Percentiles rank a stretch among this genome's conserved stretches.
phyloP scores from a whole-genome alignment of 805 yeast genomes.

The Saturnispora serradocipensis region DNA sequence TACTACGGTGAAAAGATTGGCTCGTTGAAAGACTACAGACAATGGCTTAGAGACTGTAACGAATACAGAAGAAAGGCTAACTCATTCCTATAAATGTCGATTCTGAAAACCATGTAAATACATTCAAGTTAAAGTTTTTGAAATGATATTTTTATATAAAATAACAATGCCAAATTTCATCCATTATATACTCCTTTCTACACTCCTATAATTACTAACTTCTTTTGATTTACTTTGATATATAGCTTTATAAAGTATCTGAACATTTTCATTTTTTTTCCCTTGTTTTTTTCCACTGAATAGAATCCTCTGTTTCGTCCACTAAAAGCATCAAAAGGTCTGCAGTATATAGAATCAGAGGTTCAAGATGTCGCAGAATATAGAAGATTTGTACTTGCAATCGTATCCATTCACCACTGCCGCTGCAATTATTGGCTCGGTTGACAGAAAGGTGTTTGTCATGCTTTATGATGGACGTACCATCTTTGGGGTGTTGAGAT shows the following conservation, averaged over 20 bases:
- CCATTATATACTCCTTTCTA: neutral
- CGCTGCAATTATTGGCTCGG: constrained; percentile 83
- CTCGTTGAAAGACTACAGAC: constrained; percentile 76
- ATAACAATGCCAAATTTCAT: neutral
- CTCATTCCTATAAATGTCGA: constrained; percentile 47
- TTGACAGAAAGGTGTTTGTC: constrained; percentile 71
- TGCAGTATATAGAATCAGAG: neutral
- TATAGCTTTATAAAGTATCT: neutral
- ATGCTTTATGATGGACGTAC: constrained; percentile 84
- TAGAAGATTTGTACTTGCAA: constrained; percentile 56
- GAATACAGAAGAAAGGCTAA: constrained; percentile 77
- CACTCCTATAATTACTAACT: neutral
- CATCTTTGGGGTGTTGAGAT: constrained; percentile 80
- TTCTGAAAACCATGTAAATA: neutral
- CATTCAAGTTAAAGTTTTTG: neutral
- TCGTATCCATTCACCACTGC: constrained; percentile 81
- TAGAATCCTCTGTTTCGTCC: neutral
- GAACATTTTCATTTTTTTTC: neutral
- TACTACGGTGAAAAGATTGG: constrained; percentile 95
- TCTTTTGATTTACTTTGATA: neutral
- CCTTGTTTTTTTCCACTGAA: neutral
- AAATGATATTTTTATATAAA: too few species aligned
- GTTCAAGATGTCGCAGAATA: constrained; percentile 5
- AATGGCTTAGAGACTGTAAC: constrained; percentile 93
- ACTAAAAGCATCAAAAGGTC: neutral